Evolutionary conservation across 1,284 basidiomycete species (phyloP).

Genomic region (Cutaneotrichosporon spelunceum): DNA sequence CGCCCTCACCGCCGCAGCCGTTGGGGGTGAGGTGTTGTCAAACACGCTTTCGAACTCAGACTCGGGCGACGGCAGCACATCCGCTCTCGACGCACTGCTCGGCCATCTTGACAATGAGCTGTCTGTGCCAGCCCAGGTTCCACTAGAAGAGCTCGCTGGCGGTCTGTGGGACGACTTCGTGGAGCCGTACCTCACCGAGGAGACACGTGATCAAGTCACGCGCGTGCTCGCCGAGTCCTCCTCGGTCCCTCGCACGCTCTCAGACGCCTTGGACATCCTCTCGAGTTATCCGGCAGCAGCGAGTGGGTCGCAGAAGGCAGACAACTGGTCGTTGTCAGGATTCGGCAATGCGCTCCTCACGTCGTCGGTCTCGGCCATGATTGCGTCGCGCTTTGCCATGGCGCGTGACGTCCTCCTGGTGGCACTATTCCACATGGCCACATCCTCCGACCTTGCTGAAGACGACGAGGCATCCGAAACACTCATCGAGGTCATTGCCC

Average conservation of each 20-base stretch:
- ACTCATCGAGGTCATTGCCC: slow-evolving; percentile 36
- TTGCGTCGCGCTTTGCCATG: slow-evolving; percentile 43
- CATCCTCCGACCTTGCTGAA: slow-evolving; percentile 27
- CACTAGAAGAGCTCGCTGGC: slow-evolving; percentile 28
- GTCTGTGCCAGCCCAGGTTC: slow-evolving; percentile 21
- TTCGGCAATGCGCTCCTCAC: slow-evolving; percentile 44
- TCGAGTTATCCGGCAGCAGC: slow-evolving; percentile 1
- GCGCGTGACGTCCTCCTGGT: slow-evolving; percentile 45
- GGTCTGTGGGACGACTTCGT: slow-evolving; percentile 34
- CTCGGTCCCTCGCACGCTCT: slow-evolving; percentile 22
- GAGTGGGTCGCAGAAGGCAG: not conserved
- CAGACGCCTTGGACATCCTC: slow-evolving; percentile 33
- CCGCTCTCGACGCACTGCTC: slow-evolving; percentile 35
- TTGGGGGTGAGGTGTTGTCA: slow-evolving; percentile 30
- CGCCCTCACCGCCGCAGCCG: slow-evolving; percentile 31
- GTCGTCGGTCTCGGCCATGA: slow-evolving; percentile 31
- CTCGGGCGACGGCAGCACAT: slow-evolving; percentile 31
- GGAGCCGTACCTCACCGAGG: slow-evolving; percentile 31
- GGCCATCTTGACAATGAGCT: slow-evolving; percentile 25
- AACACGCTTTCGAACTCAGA: slow-evolving; percentile 28
- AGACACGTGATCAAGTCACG: slow-evolving; percentile 24
- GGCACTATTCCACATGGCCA: slow-evolving; percentile 41
- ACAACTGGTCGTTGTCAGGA: slow-evolving; percentile 33
- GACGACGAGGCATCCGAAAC: slow-evolving; percentile 35
- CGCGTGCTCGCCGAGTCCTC: slow-evolving; percentile 28